A percentile compares a stretch with the other conserved stretches of the same genome.
These are phyloP conservation scores for Ustilago sp. DNA, from an alignment of 1,284 basidiomycete species.

Conservation along the genomic window DNA sequence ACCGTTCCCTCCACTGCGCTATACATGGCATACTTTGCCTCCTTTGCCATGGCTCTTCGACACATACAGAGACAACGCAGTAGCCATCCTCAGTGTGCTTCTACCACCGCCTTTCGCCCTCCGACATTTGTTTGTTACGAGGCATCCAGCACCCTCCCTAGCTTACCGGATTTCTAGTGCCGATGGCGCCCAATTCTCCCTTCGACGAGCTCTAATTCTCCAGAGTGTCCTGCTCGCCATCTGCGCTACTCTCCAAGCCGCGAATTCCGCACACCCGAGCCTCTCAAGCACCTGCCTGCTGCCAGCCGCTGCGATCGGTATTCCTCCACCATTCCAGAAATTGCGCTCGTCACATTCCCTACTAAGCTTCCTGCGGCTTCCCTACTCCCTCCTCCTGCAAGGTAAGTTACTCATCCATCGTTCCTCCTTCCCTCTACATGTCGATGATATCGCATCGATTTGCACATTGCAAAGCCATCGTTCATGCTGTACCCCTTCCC, in stretches of 20 bases:
- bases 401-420: constrained; percentile 19
- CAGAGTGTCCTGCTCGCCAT: constrained; percentile 10
- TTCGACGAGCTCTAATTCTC: constrained; percentile 35
- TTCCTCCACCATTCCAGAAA: constrained; percentile 38
- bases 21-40: background rate
- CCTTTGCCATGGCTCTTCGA: background rate
- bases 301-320: constrained; percentile 36
- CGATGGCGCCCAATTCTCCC: background rate
- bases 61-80: constrained; percentile 10
- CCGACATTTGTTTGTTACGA: constrained; percentile 42
- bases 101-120: constrained; percentile 7
- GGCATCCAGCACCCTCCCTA: constrained; percentile 10
- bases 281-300: constrained; percentile 26
- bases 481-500: background rate
- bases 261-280: constrained; percentile 40
- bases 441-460: constrained; percentile 8
- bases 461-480: background rate
- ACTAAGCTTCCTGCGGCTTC: constrained; percentile 21
- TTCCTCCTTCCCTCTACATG: background rate
- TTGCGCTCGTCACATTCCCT: constrained; percentile 43
- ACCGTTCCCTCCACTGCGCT: constrained; percentile 4
- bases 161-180: background rate
- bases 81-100: constrained; percentile 9
- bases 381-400: constrained; percentile 17
- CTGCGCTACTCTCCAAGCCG: constrained; percentile 19